phyloP scores from a whole-genome alignment of 495 filamentous ascomycete species.

The Trichoderma orchidacearum region DNA sequence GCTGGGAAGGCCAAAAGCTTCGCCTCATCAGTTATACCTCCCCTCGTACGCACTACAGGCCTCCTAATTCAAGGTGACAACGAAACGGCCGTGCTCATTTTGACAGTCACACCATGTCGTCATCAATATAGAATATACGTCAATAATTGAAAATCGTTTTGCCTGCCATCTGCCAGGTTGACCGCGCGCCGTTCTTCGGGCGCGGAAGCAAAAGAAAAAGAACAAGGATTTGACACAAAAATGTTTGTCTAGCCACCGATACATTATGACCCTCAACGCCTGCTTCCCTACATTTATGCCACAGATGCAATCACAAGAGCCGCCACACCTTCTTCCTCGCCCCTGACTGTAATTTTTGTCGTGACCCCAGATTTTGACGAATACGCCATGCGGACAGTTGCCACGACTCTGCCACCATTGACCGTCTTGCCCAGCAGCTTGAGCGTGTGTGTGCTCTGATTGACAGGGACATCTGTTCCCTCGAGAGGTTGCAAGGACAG shows the following conservation, averaged over 20 bases:
- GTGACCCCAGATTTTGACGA: constrained; percentile 85
- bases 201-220: neutral
- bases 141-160: neutral
- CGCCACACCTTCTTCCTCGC: constrained; percentile 87
- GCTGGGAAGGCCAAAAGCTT: too few species aligned
- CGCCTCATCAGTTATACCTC: too few species aligned
- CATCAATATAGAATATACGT: too few species aligned
- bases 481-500: constrained; percentile 90
- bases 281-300: constrained; percentile 35
- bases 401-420: constrained; percentile 76
- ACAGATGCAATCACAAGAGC: constrained; percentile 72
- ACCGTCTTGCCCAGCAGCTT: constrained; percentile 96
- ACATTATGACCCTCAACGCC: constrained; percentile 4
- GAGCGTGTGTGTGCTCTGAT: constrained; percentile 79
- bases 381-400: constrained; percentile 84
- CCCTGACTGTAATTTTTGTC: constrained; percentile 79
- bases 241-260: neutral
- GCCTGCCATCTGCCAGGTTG: neutral
- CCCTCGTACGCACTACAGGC: too few species aligned
- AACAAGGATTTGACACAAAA: neutral
- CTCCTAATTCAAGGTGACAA: too few species aligned
- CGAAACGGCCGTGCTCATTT: too few species aligned
- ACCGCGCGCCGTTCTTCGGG: too few species aligned
- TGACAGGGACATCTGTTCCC: constrained; percentile 79
- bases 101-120: too few species aligned